Base-by-base conservation (phyloP, 2,329 filamentous ascomycete species). In the Graphilbum ipis-grandicollis region DNA sequence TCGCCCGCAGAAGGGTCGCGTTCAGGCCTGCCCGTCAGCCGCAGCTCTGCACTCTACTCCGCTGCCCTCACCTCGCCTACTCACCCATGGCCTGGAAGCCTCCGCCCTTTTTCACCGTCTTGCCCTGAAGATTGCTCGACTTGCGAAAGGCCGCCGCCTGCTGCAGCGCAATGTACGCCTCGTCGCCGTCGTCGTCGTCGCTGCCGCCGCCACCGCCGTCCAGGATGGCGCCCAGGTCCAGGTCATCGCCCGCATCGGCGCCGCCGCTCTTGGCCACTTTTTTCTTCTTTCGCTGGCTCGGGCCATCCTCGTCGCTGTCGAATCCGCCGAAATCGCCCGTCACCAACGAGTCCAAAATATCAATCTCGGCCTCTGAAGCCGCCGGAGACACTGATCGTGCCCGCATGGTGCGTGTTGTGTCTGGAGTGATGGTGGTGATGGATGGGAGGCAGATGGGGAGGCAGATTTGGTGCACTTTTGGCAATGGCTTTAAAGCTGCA, bases 21-120 rank as follows among this genome's bases (percentile, higher is more conserved):
- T 82, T 93, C 39, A 96, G 62, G 29, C 81, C 74, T 78, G 39
- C 9, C 9, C 28, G 33, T 39, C 15, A 34, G 37, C 28, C 6
- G 6, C 5, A 29, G 9, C 28, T 5, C 9, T 6, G n/a, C 28
- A 29, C 28, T 9, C 9, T 9, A 29, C 28, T 9, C 28, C 9
- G 8, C 6, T n/a, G 9, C 9, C 14, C 28, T 29, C 28, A 6
- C 14, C 14, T 9, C 28, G 14, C 14, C 8, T 29, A 41, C 49
- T 40, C 57, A 76, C 72, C 81, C 86, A 98, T 94, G 33, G 82
- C 79, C 56, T 98, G 90, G 53, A 98, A 98, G 36, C 88, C 90
- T 49, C 90, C 90, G 28, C 86, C 82, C 57, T 96, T 98, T 63
- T 94, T 94, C 23, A 83, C 81, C 3, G 77, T 79, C 44, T 80